These are phyloP conservation scores for Melampsora abietis-canadensis DNA, from an alignment of 1,284 basidiomycete genomes.

Conservation along the genomic window DNA sequence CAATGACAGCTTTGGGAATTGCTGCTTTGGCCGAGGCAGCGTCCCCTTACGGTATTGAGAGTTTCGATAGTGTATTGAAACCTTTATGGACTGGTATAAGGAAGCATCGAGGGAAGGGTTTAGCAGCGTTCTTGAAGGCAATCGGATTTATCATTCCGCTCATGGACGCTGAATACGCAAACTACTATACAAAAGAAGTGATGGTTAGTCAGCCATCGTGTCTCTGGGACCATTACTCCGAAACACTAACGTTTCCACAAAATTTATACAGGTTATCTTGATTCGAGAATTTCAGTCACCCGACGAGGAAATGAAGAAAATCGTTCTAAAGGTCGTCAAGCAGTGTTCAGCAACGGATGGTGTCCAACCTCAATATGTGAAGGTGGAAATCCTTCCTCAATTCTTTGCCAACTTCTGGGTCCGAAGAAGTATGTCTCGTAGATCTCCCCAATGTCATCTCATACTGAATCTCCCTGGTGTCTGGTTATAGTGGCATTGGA, in stretches of 20 bases:
- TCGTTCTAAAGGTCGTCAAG: slow-evolving; percentile 97
- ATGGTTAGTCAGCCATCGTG: slow-evolving; percentile 18
- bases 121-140: slow-evolving; percentile 96
- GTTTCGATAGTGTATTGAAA: slow-evolving; percentile 96
- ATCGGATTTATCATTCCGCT: slow-evolving; percentile 99
- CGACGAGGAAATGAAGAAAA: slow-evolving; percentile 99
- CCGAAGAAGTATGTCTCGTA: slow-evolving; percentile 46
- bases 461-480: slow-evolving; percentile 49
- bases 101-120: slow-evolving; percentile 93
- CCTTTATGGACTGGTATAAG: slow-evolving; percentile 97
- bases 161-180: slow-evolving; percentile 98
- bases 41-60: slow-evolving; percentile 98
- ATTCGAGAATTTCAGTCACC: slow-evolving; percentile 99
- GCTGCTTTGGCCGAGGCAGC: slow-evolving; percentile 95
- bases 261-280: slow-evolving; percentile 79
- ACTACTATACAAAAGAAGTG: slow-evolving; percentile 88
- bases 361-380: slow-evolving; percentile 87
- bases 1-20: slow-evolving; percentile 96
- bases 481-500: slow-evolving; percentile 81
- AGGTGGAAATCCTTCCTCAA: slow-evolving; percentile 96
- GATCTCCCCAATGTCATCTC: not conserved
- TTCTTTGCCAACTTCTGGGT: slow-evolving; percentile 98
- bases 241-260: not conserved
- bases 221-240: not conserved
- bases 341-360: slow-evolving; percentile 98